Conservation (phyloP, 192 early-diverging fungal species). For the Lunasporangiospora selenospora region DNA sequence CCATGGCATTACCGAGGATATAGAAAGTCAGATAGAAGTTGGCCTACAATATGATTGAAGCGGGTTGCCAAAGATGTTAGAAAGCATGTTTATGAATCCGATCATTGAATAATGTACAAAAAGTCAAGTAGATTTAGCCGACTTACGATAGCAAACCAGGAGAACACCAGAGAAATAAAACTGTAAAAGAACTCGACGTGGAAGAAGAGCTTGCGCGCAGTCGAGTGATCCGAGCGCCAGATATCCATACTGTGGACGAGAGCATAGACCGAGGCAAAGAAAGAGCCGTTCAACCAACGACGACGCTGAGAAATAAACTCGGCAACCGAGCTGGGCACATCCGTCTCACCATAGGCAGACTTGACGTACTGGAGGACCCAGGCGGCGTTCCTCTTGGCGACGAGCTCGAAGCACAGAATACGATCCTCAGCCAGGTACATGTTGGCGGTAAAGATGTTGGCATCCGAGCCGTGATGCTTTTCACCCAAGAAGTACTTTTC, state of each 20-base stretch:
- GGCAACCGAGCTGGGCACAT: conserved; percentile 77
- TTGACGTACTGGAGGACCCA: conserved; percentile 82
- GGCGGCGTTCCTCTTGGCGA: conserved; percentile 69
- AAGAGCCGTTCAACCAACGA: conserved; percentile 96
- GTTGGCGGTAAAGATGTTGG: conserved; percentile 77
- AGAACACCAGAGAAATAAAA: conserved; percentile 80
- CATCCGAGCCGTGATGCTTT: conserved; percentile 59
- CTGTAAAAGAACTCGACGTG: conserved; percentile 85
- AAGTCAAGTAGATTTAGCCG: not conserved
- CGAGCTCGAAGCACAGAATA: conserved; percentile 86
- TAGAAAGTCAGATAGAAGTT: conserved; percentile 93
- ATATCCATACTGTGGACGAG: conserved; percentile 79
- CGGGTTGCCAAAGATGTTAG: conserved; percentile 1
- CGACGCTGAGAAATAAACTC: conserved; percentile 97
- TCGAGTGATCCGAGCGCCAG: conserved; percentile 77
- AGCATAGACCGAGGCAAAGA: conserved; percentile 93
- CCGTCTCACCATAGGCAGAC: conserved; percentile 78
- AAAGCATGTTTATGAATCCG: conserved; percentile 1
- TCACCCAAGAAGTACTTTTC: conserved; percentile 81
- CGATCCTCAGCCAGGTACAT: conserved; percentile 89
- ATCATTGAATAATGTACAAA: conserved; percentile 38
- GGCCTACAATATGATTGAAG: conserved; percentile 49
- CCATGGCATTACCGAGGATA: conserved; percentile 73
- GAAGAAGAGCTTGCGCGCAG: conserved; percentile 75
- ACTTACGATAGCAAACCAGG: conserved; percentile 87